Conservation (phyloP, 2,329 filamentous ascomycete genomes). For the Biscogniauxia mediterranea region DNA sequence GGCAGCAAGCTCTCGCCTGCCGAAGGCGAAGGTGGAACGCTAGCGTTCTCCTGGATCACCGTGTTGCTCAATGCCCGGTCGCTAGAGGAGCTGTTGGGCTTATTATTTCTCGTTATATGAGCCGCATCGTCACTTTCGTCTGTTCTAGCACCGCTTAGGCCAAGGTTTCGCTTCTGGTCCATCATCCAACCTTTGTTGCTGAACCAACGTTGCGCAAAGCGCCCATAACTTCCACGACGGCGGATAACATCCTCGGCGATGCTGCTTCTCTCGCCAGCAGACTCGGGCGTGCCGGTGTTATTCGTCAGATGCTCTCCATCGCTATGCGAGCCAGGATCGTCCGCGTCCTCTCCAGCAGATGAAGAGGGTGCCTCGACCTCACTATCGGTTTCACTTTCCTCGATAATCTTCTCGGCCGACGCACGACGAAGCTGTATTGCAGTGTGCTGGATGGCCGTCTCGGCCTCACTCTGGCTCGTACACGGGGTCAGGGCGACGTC, state of each 20-base stretch:
- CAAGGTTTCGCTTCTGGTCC: conserved; percentile 67
- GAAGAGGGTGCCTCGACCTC: conserved; percentile 47
- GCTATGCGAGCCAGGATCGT: conserved; percentile 29
- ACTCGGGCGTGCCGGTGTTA: conserved; percentile 15
- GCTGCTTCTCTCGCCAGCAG: conserved; percentile 50
- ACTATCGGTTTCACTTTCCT: conserved; percentile 41
- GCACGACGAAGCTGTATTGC: conserved; percentile 40
- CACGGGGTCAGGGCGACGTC: conserved; percentile 90
- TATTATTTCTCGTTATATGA: conserved; percentile 13
- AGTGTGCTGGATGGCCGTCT: conserved; percentile 66
- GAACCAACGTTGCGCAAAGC: conserved; percentile 91
- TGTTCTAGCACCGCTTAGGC: conserved; percentile 51
- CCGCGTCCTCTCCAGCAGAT: conserved; percentile 31
- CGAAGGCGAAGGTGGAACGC: conserved; percentile 23
- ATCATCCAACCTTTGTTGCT: conserved; percentile 78
- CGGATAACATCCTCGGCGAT: conserved; percentile 88
- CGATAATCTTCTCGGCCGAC: conserved; percentile 27
- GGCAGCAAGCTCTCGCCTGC: conserved; percentile 65
- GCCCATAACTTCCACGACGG: conserved; percentile 77
- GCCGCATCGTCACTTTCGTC: conserved; percentile 41
- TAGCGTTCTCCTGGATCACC: conserved; percentile 29
- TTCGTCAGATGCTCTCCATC: conserved; percentile 22
- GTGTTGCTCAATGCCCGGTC: conserved; percentile 30
- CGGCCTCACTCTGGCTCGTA: conserved; percentile 71
- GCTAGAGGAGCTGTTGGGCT: conserved; percentile 10